A percentile compares a stretch with the other conserved stretches of the same genome.
phyloP scores from a whole-genome alignment of 805 yeast species.

The Candida maesae region DNA sequence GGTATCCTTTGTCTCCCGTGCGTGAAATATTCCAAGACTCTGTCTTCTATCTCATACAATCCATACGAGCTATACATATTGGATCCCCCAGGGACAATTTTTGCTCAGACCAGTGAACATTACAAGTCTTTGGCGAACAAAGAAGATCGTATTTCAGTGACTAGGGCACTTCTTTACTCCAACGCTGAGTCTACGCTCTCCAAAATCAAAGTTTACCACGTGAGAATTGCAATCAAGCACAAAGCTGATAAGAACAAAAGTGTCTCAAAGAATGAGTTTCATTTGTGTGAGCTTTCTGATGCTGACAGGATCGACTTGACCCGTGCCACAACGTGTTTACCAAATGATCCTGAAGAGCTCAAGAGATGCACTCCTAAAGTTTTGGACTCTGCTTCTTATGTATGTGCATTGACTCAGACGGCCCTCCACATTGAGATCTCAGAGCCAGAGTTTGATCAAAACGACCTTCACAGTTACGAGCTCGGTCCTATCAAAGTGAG shows the following conservation, averaged over 20 bases:
- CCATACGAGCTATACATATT: conserved; percentile 23
- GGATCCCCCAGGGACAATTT: conserved; percentile 25
- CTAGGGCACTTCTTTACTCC: conserved; percentile 30
- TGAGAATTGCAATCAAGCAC: conserved; percentile 33
- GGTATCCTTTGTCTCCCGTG: conserved; percentile 31
- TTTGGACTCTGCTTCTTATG: conserved; percentile 44
- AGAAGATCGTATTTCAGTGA: conserved; percentile 22
- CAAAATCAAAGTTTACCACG: conserved; percentile 28
- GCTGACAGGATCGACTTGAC: conserved; percentile 32
- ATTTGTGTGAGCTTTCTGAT: conserved; percentile 23
- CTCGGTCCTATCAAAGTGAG: conserved; percentile 48
- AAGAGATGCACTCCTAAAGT: conserved; percentile 32
- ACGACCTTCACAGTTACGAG: conserved; percentile 46
- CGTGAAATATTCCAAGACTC: conserved; percentile 28
- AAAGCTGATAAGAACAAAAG: conserved; percentile 16
- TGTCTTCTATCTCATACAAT: conserved; percentile 20
- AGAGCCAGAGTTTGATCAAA: conserved; percentile 44
- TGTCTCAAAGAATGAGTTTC: conserved; percentile 31
- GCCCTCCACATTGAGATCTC: conserved; percentile 52
- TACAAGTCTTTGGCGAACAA: conserved; percentile 14
- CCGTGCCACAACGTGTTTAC: conserved; percentile 14
- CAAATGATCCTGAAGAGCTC: conserved; percentile 10
- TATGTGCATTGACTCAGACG: conserved; percentile 42
- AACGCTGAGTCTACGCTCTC: conserved; percentile 24
- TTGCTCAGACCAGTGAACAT: conserved; percentile 25